These are phyloP conservation scores for Fagus crenata DNA, from an alignment of 306 rosid species.

Conservation along the genomic window DNA sequence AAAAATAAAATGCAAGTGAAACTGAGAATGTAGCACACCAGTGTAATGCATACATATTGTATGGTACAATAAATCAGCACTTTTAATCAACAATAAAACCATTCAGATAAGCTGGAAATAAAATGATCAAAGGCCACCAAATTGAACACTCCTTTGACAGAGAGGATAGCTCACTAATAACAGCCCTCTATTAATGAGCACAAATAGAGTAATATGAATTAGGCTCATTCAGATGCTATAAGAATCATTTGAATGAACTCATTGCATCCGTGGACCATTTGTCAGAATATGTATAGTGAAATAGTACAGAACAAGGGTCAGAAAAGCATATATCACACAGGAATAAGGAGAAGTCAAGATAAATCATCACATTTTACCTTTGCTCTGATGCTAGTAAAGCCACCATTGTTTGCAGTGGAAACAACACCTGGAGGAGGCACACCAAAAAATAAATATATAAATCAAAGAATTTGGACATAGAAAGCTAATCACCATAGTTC, in stretches of 20 bases:
- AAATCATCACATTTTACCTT: constrained; percentile 53
- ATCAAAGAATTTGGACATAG: constrained; percentile 26
- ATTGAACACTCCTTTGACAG: background rate
- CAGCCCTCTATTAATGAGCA: too few relatives aligned
- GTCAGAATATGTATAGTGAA: background rate
- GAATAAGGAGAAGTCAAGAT: constrained; percentile 5
- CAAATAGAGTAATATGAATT: background rate
- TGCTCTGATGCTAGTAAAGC: constrained; percentile 84
- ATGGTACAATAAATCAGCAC: too few relatives aligned
- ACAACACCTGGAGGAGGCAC: constrained; percentile 66
- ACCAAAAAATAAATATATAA: constrained; percentile 4
- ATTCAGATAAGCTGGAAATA: too few relatives aligned
- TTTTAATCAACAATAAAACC: too few relatives aligned
- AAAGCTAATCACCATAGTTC: constrained; percentile 7
- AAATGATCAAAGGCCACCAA: too few relatives aligned
- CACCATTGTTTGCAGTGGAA: constrained; percentile 87
- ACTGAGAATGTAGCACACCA: too few relatives aligned
- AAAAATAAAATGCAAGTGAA: too few relatives aligned
- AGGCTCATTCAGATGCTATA: background rate
- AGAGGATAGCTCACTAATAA: background rate
- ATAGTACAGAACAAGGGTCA: constrained; percentile 6
- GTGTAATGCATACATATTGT: too few relatives aligned
- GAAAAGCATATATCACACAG: background rate
- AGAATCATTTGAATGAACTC: too few relatives aligned
- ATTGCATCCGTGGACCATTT: background rate